Evolutionary conservation across 2,329 filamentous ascomycete genomes (phyloP), one percentile per base, ranked within the genome.

Genomic region (Colletotrichum brevisporum): DNA sequence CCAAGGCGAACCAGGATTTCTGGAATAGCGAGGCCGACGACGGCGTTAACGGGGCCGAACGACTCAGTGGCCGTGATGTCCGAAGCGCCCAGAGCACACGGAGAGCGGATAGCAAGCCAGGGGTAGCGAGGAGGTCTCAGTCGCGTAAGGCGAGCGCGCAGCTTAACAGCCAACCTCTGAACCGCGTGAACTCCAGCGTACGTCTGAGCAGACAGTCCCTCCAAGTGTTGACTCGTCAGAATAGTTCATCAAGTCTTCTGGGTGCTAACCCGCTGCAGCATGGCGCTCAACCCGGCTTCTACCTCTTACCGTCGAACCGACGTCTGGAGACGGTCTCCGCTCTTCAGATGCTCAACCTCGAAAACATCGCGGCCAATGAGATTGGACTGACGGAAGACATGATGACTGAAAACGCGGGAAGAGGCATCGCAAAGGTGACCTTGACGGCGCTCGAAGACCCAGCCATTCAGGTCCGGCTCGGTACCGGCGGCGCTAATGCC

Each of bases 361-460:
- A 98, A 80, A 95, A 96, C 75, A 93, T 97, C 64, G 94, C 95
- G 0, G 91, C 94, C 69, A 92, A 93, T 50, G 94, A 98, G 73
- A 89, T 97, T 66, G 94, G 94, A 5, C 85, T 98, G 54, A 93
- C 91, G 0, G 94, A 97, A 77, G 94, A 96, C 61, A 91, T 98
- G 79, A 94, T 98, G 84, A 91, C 94, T 0, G 96, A 98, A 76
- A 98, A 95, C 76, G 93, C 95, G 1, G 95, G 93, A 18, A 90
- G 95, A 27, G 93, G 94, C 51, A 93, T 98, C 70, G 94, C 95
- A 5, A 92, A 97, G 80, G 92, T 95, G 31, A 91, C 94, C 0
- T 85, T 97, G 62, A 86, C 85, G 57, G 89, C 93, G 12, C 83
- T 97, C 53, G 85, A 85, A 1, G 89, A 90, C 71, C 89, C 85